Evolutionary conservation across 768 basidiomycete genomes (phyloP).

Genomic region (Serendipita sp.): DNA sequence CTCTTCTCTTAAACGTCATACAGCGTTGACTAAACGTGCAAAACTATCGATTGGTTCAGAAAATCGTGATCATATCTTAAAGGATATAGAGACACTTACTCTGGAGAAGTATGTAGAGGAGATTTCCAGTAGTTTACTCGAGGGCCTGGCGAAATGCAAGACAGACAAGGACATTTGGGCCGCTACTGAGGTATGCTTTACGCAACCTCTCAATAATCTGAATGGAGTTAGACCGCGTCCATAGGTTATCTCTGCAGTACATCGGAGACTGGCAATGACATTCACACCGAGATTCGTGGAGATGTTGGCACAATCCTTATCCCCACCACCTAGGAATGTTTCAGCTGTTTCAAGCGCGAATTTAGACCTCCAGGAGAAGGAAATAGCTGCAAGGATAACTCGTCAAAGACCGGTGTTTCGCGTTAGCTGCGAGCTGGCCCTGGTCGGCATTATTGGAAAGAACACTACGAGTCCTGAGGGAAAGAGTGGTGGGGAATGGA

Average conservation of each 20-base stretch:
- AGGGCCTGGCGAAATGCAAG: conserved; percentile 77
- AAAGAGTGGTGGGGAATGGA: conserved; percentile 69
- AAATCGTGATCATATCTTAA: conserved; percentile 73
- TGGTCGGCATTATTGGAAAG: conserved; percentile 58
- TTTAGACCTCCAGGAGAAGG: conserved; percentile 79
- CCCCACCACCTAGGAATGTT: conserved; percentile 18
- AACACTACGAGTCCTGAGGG: not conserved
- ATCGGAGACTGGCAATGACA: conserved; percentile 65
- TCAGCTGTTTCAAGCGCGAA: conserved; percentile 14
- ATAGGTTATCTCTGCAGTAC: conserved; percentile 77
- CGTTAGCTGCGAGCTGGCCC: conserved; percentile 77
- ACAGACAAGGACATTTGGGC: conserved; percentile 85
- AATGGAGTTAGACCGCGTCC: too few species aligned
- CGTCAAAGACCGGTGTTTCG: conserved; percentile 77
- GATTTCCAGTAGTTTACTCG: conserved; percentile 70
- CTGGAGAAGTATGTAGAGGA: conserved; percentile 96
- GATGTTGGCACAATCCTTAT: conserved; percentile 30
- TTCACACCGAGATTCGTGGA: conserved; percentile 63
- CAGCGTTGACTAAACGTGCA: conserved; percentile 86
- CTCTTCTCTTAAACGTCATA: conserved; percentile 91
- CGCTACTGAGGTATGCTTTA: conserved; percentile 60
- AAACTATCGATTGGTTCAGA: conserved; percentile 71
- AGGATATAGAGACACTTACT: conserved; percentile 79
- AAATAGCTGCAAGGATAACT: conserved; percentile 61
- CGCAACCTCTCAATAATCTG: not conserved